phyloP scores from a whole-genome alignment of 371 early-diverging fungal species.

The Mortierella sp. region DNA sequence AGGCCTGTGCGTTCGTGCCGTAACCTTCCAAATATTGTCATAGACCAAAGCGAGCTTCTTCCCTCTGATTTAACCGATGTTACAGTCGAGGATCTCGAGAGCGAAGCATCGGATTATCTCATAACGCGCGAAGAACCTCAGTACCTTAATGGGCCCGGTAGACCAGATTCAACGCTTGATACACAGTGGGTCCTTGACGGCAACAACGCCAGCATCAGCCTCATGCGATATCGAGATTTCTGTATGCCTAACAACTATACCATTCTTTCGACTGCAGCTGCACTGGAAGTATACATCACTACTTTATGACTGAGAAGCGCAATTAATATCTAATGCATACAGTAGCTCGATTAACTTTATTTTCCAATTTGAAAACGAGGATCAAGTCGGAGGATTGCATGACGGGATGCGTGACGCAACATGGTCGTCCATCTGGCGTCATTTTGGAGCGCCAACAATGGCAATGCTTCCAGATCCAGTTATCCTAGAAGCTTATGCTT shows the following conservation, averaged over 20 bases:
- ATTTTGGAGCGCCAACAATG: conserved; percentile 2
- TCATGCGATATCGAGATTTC: conserved; percentile 1
- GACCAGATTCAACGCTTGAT: background rate
- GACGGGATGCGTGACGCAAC: background rate
- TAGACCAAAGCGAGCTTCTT: too few species aligned
- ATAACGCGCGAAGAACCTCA: background rate
- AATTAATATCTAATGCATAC: background rate
- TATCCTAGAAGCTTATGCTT: background rate
- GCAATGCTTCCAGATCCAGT: background rate
- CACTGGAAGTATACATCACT: background rate
- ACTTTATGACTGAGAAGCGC: background rate
- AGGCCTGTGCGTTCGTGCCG: too few species aligned
- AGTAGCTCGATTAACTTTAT: background rate
- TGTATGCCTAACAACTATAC: background rate
- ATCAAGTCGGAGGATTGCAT: conserved; percentile 1
- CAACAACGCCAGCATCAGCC: conserved; percentile 1
- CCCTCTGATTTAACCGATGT: background rate
- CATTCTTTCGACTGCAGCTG: background rate
- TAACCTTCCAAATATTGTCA: too few species aligned
- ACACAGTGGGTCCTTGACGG: background rate
- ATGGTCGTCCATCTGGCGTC: background rate
- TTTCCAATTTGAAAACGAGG: conserved; percentile 1
- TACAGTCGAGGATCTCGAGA: conserved; percentile 4
- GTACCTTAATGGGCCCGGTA: background rate
- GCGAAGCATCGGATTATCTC: background rate